Evolutionary conservation across 176 grass and related monocot species (phyloP), one percentile per base, ranked within the genome.

Genomic region (Phragmites australis): DNA sequence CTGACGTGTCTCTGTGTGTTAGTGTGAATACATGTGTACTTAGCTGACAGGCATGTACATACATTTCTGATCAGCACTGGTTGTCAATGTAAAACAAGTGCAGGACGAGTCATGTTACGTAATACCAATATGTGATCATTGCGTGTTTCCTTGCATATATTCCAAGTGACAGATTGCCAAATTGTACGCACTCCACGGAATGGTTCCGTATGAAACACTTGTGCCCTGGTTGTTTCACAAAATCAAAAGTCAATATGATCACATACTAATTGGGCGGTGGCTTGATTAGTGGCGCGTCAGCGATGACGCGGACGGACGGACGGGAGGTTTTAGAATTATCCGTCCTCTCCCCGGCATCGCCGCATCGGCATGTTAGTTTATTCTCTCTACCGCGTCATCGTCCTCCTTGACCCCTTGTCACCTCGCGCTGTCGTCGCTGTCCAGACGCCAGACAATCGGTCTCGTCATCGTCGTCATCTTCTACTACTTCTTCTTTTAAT

Each of bases 381-480:
- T 79, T 65, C 76, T 32, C 16, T 39, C 5, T 15, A 64, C 6
- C 46, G 47, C 29, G 47, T 23, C 58, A 32, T 16, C 29, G 42
- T 10, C 39, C 16, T 18, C 34, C 9, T 9, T 11, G 32, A 17
- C 25, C 65, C 54, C n/a, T 9, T 21, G 84, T 50, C 84, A 43
- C 12, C 11, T 9, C 61, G 52, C 70, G 70, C 30, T 69, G 78
- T 30, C 85, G 85, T 76, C 62, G 78, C 63, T 60, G 81, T 69
- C 78, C 77, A 21, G 19, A 50, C 32, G n/a, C n/a, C n/a, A n/a
- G n/a, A n/a, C 13, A 21, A 23, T 22, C 54, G 19, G 18, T 16
- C 22, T 45, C 65, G 12, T 21, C 65, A 17, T 25, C n/a, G n/a
- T n/a, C n/a, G n/a, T n/a, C n/a, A n/a, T n/a, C n/a, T n/a, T n/a